These are phyloP conservation scores for Fonsecaea erecta DNA, from an alignment of 2,329 filamentous ascomycete species.

Conservation along the genomic window DNA sequence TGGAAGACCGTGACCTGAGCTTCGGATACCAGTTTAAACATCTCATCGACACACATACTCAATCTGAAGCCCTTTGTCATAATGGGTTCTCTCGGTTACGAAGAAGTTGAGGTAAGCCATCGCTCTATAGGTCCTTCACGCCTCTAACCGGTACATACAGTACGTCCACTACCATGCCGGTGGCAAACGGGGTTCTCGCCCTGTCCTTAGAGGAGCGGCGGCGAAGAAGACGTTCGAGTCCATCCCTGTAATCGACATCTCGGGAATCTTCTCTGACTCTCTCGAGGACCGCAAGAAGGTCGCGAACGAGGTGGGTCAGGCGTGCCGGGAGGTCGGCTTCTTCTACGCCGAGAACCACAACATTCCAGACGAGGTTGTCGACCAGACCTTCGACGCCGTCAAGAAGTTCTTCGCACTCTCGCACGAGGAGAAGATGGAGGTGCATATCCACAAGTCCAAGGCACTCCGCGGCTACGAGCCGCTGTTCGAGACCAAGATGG, in stretches of 20 bases:
- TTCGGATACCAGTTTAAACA: background rate
- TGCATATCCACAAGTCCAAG: constrained; percentile 43
- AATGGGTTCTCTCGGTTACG: constrained; percentile 11
- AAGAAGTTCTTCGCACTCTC: constrained; percentile 52
- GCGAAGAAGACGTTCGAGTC: constrained; percentile 18
- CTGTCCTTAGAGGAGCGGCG: constrained; percentile 12
- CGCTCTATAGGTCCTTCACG: background rate
- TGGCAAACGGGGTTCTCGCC: constrained; percentile 9
- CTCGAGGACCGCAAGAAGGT: constrained; percentile 46
- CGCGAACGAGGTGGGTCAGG: constrained; percentile 49
- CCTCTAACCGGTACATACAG: constrained; percentile 3
- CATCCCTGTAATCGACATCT: constrained; percentile 53
- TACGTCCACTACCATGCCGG: constrained; percentile 15
- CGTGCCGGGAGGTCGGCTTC: constrained; percentile 45
- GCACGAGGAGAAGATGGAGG: constrained; percentile 54
- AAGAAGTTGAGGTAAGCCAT: constrained; percentile 12
- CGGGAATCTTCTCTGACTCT: constrained; percentile 45
- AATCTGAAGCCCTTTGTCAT: background rate
- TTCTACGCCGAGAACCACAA: constrained; percentile 42
- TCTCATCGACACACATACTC: background rate
- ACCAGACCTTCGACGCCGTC: constrained; percentile 45
- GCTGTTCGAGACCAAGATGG: constrained; percentile 15
- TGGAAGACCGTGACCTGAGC: background rate
- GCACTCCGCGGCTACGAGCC: constrained; percentile 13
- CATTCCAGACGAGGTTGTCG: constrained; percentile 21